phyloP scores from a whole-genome alignment of 495 filamentous ascomycete species.

The Bacidia rubella region DNA sequence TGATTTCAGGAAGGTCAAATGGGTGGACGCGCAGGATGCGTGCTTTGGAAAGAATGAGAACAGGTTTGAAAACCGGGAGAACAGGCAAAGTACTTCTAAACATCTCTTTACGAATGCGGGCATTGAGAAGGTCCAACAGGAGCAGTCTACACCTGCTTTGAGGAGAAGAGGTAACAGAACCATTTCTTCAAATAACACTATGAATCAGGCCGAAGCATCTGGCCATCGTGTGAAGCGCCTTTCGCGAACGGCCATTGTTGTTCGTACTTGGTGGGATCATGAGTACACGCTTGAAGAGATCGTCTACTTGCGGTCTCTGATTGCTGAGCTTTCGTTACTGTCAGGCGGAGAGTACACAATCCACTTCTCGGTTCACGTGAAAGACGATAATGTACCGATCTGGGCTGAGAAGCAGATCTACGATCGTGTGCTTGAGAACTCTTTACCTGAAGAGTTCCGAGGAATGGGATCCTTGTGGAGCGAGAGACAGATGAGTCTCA shows the following conservation, averaged over 20 bases:
- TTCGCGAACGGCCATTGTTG: constrained; percentile 45
- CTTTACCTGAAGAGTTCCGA: constrained; percentile 73
- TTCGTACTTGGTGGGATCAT: constrained; percentile 52
- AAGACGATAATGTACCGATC: constrained; percentile 48
- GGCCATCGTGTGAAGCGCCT: constrained; percentile 24
- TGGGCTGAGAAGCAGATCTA: constrained; percentile 53
- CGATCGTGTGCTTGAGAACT: constrained; percentile 49
- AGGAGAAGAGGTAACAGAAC: constrained; percentile 10
- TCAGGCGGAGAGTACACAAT: constrained; percentile 51
- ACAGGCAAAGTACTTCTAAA: constrained; percentile 18
- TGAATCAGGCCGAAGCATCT: constrained; percentile 3
- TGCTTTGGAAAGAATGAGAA: constrained; percentile 57
- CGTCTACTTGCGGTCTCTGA: constrained; percentile 42
- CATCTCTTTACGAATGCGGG: constrained; percentile 10
- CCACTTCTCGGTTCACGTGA: constrained; percentile 55
- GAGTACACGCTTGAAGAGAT: constrained; percentile 38
- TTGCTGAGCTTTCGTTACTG: constrained; percentile 46
- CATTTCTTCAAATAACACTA: constrained; percentile 6
- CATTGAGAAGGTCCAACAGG: background rate
- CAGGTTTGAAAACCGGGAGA: constrained; percentile 41
- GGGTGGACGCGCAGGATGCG: constrained; percentile 58
- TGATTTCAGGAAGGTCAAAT: constrained; percentile 59
- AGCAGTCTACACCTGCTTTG: constrained; percentile 5
- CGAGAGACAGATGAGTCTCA: constrained; percentile 73
- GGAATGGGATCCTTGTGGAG: constrained; percentile 87